Evolutionary conservation across 2,329 filamentous ascomycete genomes (phyloP), one percentile per base, ranked within the genome.

Genomic region (Neofusicoccum kwambonambiense): DNA sequence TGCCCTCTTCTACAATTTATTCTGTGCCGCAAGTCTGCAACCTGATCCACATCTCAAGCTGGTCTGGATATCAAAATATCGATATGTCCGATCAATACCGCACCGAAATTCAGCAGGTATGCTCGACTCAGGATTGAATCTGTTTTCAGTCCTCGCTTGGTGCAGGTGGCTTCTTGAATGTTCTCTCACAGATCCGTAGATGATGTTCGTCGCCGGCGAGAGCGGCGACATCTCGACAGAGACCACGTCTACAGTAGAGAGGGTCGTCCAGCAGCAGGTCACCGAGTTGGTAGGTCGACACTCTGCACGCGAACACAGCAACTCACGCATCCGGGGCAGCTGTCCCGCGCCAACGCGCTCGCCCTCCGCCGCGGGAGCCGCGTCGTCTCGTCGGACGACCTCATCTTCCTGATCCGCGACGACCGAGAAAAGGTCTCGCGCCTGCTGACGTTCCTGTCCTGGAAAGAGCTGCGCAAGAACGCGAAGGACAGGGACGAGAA

Each of bases 351-450:
- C 37, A 42, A 31, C 39, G 37, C 39, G 13, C 52, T 57, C 19
- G 52, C 52, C 37, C 7, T 22, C 39, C 52, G 52, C 52, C 52
- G 52, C 39, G 52, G 39, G 12, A 31, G 11, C 37, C 34, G 34
- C n/a, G 6, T 56, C 52, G n/a, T 42, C 35, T 27, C 37, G 12
- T 9, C 37, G 17, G 52, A 56, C 19, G 52, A 56, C 37, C 35
- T 56, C 52, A 56, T 56, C 37, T 56, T 56, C 52, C 52, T 56
- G 19, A 42, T 56, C 13, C 52, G 52, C 8, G 35, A 42, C 35
- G 52, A 56, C 37, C 6, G 2, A 2, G 52, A 57, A 1, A 57
- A 57, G 39, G 52, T 57, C 1, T 57, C 52, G 7, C 52, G 39
- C 6, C 52, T 57, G 19, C 52, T 22, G 13, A 41, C 39, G 8